Percentiles rank a stretch among this genome's conserved stretches.
phyloP scores from a whole-genome alignment of 495 filamentous ascomycete genomes.

The Penicillium argentinense region DNA sequence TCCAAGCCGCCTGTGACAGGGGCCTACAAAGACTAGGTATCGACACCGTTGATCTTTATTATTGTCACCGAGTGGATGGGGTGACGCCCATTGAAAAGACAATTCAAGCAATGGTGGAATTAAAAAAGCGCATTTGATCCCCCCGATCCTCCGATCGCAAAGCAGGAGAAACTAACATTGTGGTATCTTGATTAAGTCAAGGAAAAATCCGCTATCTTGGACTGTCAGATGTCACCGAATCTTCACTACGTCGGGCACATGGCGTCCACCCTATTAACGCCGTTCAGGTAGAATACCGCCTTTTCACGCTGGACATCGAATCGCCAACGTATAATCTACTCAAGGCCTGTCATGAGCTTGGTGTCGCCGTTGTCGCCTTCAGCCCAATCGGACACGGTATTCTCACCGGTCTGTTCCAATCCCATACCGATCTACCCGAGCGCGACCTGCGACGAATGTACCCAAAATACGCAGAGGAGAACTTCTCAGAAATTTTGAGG shows the following conservation, averaged over 20 bases:
- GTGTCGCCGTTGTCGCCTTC: slow-evolving; percentile 58
- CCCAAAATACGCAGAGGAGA: slow-evolving; percentile 50
- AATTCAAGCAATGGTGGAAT: slow-evolving; percentile 58
- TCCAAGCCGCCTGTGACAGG: slow-evolving; percentile 48
- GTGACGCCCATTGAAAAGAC: slow-evolving; percentile 56
- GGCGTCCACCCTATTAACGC: slow-evolving; percentile 58
- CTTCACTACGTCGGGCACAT: slow-evolving; percentile 60
- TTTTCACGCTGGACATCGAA: slow-evolving; percentile 60
- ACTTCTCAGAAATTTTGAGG: slow-evolving; percentile 49
- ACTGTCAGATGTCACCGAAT: slow-evolving; percentile 52
- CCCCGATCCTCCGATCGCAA: neutral
- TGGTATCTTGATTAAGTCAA: no score
- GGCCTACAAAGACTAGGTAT: slow-evolving; percentile 53
- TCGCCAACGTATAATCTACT: slow-evolving; percentile 43
- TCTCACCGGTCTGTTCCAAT: slow-evolving; percentile 47
- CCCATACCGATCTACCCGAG: slow-evolving; percentile 42
- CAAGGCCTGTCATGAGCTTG: slow-evolving; percentile 57
- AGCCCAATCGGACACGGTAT: slow-evolving; percentile 61
- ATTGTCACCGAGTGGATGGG: slow-evolving; percentile 42
- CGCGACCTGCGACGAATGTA: slow-evolving; percentile 30
- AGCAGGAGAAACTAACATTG: no score
- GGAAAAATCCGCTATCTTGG: slow-evolving; percentile 55
- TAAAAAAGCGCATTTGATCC: slow-evolving; percentile 41
- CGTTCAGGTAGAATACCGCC: slow-evolving; percentile 62
- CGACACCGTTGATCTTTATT: slow-evolving; percentile 61